These are phyloP conservation scores for Amorphotheca resinae DNA, from an alignment of 495 filamentous ascomycete genomes.

Conservation along the genomic window DNA sequence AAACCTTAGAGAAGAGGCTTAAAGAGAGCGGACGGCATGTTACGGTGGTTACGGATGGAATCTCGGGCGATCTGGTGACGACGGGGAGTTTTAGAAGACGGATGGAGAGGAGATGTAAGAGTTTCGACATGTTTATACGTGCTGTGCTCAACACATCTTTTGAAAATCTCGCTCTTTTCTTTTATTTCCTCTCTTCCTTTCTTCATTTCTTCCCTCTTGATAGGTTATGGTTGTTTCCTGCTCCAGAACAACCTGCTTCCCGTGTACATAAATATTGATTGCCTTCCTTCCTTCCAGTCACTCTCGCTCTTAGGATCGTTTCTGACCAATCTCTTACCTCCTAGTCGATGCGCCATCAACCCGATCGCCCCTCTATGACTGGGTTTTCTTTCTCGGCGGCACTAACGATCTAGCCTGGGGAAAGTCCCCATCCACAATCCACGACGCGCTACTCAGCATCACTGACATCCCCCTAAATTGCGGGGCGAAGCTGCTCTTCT, in stretches of 20 bases:
- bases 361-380: constrained; percentile 1
- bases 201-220: no score
- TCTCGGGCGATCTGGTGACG: constrained; percentile 11
- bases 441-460: neutral
- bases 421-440: neutral
- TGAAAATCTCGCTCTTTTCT: no score
- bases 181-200: no score
- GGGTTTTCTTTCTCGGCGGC: constrained; percentile 18
- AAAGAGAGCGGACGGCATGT: neutral
- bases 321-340: no score
- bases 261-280: no score
- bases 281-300: no score
- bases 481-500: constrained; percentile 40
- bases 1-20: neutral
- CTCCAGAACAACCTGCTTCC: no score
- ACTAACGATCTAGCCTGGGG: constrained; percentile 18
- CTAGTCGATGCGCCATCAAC: neutral
- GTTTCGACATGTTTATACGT: neutral
- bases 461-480: constrained; percentile 11
- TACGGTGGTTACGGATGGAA: constrained; percentile 7
- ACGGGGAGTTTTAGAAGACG: constrained; percentile 1
- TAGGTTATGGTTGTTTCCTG: no score
- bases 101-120: constrained; percentile 9
- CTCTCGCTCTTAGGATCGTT: no score
- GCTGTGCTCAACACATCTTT: neutral